Evolutionary conservation across 768 basidiomycete genomes (phyloP).

Genomic region (Tephrocybe sp.): DNA sequence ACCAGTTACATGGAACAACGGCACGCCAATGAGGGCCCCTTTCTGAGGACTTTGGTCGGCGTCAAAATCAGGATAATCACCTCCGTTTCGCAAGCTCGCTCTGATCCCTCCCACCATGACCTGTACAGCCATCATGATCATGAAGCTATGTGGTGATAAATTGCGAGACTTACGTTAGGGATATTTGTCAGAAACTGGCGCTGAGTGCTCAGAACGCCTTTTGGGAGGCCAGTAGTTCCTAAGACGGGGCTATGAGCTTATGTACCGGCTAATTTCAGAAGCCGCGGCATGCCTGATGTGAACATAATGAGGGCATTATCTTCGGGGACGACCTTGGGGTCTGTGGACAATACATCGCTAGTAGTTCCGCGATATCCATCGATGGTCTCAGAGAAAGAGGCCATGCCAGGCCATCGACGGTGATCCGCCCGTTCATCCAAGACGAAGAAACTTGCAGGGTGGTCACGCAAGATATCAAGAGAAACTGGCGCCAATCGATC

Average conservation of each 20-base stretch:
- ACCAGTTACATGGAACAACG: slow-evolving; percentile 68
- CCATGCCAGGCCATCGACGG: slow-evolving; percentile 39
- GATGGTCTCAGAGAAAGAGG: slow-evolving; percentile 35
- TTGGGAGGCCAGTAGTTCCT: slow-evolving; percentile 56
- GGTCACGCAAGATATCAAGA: slow-evolving; percentile 24
- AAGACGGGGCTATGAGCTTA: slow-evolving; percentile 3
- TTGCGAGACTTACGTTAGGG: slow-evolving; percentile 39
- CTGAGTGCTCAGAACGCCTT: slow-evolving; percentile 67
- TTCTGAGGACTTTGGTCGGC: slow-evolving; percentile 40
- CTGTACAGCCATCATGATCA: slow-evolving; percentile 23
- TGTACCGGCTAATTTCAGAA: neutral
- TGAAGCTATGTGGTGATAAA: neutral
- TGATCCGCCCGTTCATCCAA: slow-evolving; percentile 36
- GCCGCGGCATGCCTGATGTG: slow-evolving; percentile 49
- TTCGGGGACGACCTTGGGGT: slow-evolving; percentile 42
- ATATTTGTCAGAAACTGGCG: slow-evolving; percentile 60
- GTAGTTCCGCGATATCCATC: slow-evolving; percentile 26
- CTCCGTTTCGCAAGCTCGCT: slow-evolving; percentile 44
- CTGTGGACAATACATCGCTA: slow-evolving; percentile 20
- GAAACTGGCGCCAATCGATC: slow-evolving; percentile 36
- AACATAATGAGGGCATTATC: slow-evolving; percentile 63
- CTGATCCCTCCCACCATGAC: slow-evolving; percentile 42
- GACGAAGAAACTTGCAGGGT: slow-evolving; percentile 38
- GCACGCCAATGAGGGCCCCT: slow-evolving; percentile 54
- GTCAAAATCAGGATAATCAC: slow-evolving; percentile 31